These are phyloP conservation scores for Eucalyptus urophylla DNA, from an alignment of 345 rosid species.

Conservation along the genomic window DNA sequence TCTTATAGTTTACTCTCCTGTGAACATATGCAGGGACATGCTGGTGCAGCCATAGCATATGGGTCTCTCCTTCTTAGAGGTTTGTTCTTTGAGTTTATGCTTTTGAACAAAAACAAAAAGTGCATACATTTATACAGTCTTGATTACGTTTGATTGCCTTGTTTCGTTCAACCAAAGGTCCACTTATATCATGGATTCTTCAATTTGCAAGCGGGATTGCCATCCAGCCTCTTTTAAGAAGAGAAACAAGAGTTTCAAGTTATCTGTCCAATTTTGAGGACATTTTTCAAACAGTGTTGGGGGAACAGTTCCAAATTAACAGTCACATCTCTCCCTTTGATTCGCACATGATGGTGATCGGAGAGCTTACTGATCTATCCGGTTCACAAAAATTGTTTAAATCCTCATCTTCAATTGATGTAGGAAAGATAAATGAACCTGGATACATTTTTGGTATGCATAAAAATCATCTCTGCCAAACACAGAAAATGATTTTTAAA, in stretches of 20 bases:
- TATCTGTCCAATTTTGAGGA: not conserved
- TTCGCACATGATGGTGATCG: not conserved
- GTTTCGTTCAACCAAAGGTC: not conserved
- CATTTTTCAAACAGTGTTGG: not conserved
- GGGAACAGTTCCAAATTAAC: not conserved
- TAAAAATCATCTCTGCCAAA: not conserved
- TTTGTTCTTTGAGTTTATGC: constrained; percentile 1
- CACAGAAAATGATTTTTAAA: not conserved
- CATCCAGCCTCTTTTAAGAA: not conserved
- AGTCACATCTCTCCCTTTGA: not conserved
- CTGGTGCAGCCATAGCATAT: constrained; percentile 84
- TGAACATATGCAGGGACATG: constrained; percentile 56
- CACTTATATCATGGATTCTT: not conserved
- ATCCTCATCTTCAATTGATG: not conserved
- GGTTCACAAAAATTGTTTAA: too few relatives aligned
- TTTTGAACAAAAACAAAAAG: not conserved
- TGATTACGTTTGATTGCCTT: not conserved
- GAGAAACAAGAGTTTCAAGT: not conserved
- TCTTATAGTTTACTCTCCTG: not conserved
- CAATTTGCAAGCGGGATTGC: not conserved
- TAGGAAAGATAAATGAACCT: not conserved
- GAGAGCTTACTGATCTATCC: not conserved
- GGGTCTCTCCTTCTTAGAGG: constrained; percentile 93
- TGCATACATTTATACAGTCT: not conserved
- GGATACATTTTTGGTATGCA: not conserved